Conservation (phyloP, 768 basidiomycete species). For the Phaeotremella fagi region DNA sequence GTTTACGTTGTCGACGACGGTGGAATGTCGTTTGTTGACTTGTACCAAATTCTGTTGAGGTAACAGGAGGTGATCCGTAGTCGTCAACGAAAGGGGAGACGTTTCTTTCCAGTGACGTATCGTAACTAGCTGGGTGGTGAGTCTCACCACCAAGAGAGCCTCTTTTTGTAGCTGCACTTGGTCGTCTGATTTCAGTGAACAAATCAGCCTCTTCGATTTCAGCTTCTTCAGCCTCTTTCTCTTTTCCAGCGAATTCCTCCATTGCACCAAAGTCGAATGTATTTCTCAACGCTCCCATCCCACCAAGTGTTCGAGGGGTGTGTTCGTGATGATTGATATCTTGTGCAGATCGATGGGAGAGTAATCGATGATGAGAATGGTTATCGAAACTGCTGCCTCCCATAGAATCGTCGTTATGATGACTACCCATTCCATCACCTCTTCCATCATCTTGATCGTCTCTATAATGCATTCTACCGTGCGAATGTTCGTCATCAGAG, state of each 20-base stretch:
- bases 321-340: conserved; percentile 7
- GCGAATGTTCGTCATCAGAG: conserved; percentile 13
- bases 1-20: conserved; percentile 69
- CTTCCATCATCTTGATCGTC: conserved; percentile 19
- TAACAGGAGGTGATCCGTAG: neutral
- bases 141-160: neutral
- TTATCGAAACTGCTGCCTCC: conserved; percentile 25
- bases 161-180: neutral
- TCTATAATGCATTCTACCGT: neutral
- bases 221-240: too few relatives aligned
- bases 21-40: conserved; percentile 31
- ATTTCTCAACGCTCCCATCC: conserved; percentile 30
- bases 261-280: conserved; percentile 39
- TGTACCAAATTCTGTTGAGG: conserved; percentile 17
- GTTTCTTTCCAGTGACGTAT: conserved; percentile 20
- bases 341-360: conserved; percentile 11
- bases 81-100: conserved; percentile 30
- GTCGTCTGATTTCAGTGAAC: conserved; percentile 5
- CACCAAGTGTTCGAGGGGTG: conserved; percentile 19
- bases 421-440: conserved; percentile 11
- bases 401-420: conserved; percentile 4
- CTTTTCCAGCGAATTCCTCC: conserved; percentile 43
- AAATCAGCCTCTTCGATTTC: too few relatives aligned
- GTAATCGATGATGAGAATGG: conserved; percentile 18
- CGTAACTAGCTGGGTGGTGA: conserved; percentile 21